Percentiles rank a stretch among this genome's conserved stretches.
Evolutionary conservation across 2,329 filamentous ascomycete species (phyloP).

Genomic region (Fusarium albidum): DNA sequence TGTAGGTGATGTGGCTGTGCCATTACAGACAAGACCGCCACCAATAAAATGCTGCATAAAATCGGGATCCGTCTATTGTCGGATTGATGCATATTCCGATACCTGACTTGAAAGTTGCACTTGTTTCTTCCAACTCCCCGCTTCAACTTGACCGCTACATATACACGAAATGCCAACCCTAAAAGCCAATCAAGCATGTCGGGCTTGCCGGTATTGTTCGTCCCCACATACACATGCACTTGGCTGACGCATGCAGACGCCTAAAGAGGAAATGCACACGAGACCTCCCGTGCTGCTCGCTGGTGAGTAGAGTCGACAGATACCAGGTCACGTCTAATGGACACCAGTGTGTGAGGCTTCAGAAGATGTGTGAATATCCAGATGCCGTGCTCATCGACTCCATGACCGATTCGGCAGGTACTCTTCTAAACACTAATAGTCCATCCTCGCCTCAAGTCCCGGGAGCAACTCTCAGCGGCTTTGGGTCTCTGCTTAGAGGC

Average conservation of each 20-base stretch:
- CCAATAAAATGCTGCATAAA: too few relatives aligned
- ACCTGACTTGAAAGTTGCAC: too few relatives aligned
- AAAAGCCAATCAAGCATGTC: conserved; percentile 10
- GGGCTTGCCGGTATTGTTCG: conserved; percentile 11
- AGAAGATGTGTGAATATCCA: conserved; percentile 10
- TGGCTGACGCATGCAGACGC: conserved; percentile 12
- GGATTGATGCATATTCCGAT: too few relatives aligned
- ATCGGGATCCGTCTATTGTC: too few relatives aligned
- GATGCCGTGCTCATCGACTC: not conserved
- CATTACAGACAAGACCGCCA: too few relatives aligned
- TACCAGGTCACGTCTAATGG: not conserved
- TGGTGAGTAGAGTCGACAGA: conserved; percentile 7
- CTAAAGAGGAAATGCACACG: conserved; percentile 29
- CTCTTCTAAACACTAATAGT: too few relatives aligned
- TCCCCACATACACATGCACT: not conserved
- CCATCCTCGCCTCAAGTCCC: too few relatives aligned
- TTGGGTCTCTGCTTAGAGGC: too few relatives aligned
- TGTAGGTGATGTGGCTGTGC: too few relatives aligned
- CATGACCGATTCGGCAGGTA: not conserved
- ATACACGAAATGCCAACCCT: conserved; percentile 1
- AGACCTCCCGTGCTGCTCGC: conserved; percentile 26
- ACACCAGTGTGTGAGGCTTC: conserved; percentile 6
- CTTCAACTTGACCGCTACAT: too few relatives aligned
- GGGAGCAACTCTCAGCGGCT: too few relatives aligned
- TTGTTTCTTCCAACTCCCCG: too few relatives aligned